phyloP scores from a whole-genome alignment of 305 asterid species.

The Fraxinus paxiana region DNA sequence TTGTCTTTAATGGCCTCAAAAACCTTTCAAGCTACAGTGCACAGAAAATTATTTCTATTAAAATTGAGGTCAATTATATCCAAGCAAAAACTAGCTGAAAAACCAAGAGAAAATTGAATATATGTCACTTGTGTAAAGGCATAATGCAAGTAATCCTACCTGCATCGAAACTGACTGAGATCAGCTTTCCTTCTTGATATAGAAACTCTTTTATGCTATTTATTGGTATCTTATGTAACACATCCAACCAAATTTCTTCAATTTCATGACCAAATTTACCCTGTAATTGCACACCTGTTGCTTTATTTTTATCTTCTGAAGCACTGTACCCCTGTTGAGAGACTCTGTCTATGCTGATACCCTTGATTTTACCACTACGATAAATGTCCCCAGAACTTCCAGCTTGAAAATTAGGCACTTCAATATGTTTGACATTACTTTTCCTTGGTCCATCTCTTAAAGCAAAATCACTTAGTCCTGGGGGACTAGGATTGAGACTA shows the following conservation, averaged over 20 bases:
- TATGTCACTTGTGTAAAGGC: neutral
- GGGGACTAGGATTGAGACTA: conserved; percentile 67
- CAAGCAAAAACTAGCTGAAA: neutral
- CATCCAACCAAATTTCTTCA: conserved; percentile 79
- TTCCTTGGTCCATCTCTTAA: conserved; percentile 53
- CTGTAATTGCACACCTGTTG: conserved; percentile 26
- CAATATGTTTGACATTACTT: conserved; percentile 51
- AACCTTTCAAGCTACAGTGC: neutral
- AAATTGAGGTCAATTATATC: neutral
- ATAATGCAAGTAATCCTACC: conserved; percentile 44
- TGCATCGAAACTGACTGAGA: conserved; percentile 71
- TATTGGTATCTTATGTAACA: conserved; percentile 62
- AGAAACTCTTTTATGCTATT: conserved; percentile 69
- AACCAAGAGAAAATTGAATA: neutral
- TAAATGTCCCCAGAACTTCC: conserved; percentile 40
- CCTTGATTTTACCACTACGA: conserved; percentile 37
- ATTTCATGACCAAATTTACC: conserved; percentile 35
- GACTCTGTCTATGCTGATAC: conserved; percentile 29
- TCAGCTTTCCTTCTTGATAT: conserved; percentile 78
- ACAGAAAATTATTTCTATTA: neutral
- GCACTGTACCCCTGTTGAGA: conserved; percentile 31
- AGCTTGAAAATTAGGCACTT: conserved; percentile 36
- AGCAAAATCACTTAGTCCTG: conserved; percentile 36
- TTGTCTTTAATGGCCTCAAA: neutral
- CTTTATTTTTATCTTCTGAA: conserved; percentile 34